phyloP scores from a whole-genome alignment of 805 yeast species.

The Ogataea polymorpha region DNA sequence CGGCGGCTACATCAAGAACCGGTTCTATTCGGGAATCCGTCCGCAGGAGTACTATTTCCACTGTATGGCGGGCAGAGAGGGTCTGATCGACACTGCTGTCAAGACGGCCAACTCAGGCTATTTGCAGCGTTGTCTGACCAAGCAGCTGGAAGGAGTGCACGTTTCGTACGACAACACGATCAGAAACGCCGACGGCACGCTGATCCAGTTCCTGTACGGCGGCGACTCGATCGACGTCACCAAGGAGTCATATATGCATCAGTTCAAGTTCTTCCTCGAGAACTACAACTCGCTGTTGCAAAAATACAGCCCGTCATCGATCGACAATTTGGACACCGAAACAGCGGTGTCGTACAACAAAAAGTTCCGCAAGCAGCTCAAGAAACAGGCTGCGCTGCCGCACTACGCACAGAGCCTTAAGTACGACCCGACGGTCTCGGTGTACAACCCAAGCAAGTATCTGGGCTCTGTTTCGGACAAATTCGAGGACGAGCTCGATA shows the following conservation, averaged over 20 bases:
- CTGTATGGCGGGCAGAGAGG: slow-evolving; percentile 99
- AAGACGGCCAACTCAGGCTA: slow-evolving; percentile 98
- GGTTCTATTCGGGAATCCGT: slow-evolving; percentile 95
- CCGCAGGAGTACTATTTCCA: slow-evolving; percentile 99
- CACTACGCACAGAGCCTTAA: slow-evolving; percentile 60
- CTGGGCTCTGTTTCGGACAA: slow-evolving; percentile 91
- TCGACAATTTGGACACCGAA: slow-evolving; percentile 78
- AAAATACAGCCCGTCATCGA: slow-evolving; percentile 81
- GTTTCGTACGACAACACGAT: slow-evolving; percentile 92
- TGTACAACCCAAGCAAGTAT: slow-evolving; percentile 83
- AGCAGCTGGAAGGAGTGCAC: slow-evolving; percentile 96
- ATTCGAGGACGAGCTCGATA: slow-evolving; percentile 78
- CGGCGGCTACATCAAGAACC: slow-evolving; percentile 96
- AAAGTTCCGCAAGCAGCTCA: slow-evolving; percentile 70
- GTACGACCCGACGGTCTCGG: slow-evolving; percentile 85
- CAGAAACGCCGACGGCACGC: slow-evolving; percentile 91
- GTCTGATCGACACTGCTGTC: slow-evolving; percentile 98
- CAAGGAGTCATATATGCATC: slow-evolving; percentile 89
- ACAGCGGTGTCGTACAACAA: slow-evolving; percentile 77
- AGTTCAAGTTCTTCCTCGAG: slow-evolving; percentile 89
- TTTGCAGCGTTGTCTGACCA: slow-evolving; percentile 95
- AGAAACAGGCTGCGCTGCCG: slow-evolving; percentile 59
- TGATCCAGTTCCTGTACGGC: slow-evolving; percentile 94
- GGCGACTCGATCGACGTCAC: slow-evolving; percentile 96
- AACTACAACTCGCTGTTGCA: slow-evolving; percentile 83